Base-by-base conservation (phyloP, 2,329 filamentous ascomycete species). In the Cadophora luteo-olivacea region DNA sequence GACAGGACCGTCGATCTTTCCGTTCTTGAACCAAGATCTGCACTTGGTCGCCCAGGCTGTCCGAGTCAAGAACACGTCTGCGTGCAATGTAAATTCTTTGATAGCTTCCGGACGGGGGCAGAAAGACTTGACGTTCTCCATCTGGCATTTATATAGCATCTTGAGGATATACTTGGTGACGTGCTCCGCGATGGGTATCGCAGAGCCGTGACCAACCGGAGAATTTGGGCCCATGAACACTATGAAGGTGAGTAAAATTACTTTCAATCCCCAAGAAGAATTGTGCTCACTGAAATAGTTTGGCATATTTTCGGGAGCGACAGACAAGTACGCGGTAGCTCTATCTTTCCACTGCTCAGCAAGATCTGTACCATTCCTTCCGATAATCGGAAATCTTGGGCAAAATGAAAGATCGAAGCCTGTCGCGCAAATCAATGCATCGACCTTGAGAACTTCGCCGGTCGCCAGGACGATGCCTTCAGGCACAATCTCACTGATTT, bases 101-200 rank as follows among this genome's bases (percentile, higher is more conserved):
- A 86, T 82, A 1, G 82, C 83, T 22, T 80, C 80, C 1, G 77
- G 73, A 71, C 82, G 84, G 9, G 85, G 82, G 4, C 80, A 74
- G 64, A 84, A 82, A 0, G 79, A 76, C 1, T 75, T 74, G 65
- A 86, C 82, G 74, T 83, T 81, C 73, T 84, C 78, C 2, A 81
- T 83, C 74, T 85, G 81, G 72, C 81, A 83, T 49, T 83, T 81
- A 75, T 85, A 81, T 68, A 87, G 81, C 49, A 85, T 74, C 70
- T 83, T 82, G 71, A 82, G 80, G 70, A 85, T 81, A 77, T 84
- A 86, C 70, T 86, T 83, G 4, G 81, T 82, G 68, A 84, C 80
- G 63, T 79, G 78, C 70, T 85, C 82, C 63, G 84, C 82, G 4
- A 80, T 81, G 1, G 77, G 79, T 4, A 84, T 76, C 0, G 83